Evolutionary conservation across 2,329 filamentous ascomycete species (phyloP), one percentile per base, ranked within the genome.

Genomic region (Pseudocercospora vitis): DNA sequence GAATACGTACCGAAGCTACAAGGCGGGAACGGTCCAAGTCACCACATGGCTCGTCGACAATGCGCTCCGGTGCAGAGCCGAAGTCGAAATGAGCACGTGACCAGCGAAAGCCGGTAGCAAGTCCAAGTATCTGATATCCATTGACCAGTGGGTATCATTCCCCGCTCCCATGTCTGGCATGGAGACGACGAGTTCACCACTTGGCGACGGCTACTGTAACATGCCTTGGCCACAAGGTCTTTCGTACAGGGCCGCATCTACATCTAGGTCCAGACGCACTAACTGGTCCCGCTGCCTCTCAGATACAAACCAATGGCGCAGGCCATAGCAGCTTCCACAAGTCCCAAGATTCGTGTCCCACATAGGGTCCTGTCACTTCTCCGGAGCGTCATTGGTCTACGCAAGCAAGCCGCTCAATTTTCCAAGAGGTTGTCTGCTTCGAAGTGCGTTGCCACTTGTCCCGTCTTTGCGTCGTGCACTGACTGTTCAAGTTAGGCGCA

Each of bases 41-140:
- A 49, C 49, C 1, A 50, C 46, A 16, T 58, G 53, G 56, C 48
- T 58, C 8, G 50, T 58, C 26, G 31, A 55, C 16, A 53, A 48
- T 35, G 56, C 52, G 40, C 46, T 23, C 3, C 44, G 48, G n/a
- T 55, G 53, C 39, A 32, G 23, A 3, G 37, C 44, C 5, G 46
- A 53, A 1, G 21, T 53, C 23, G 37, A 51, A 14, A 24, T 31
- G 7, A 45, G 6, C 14, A 26, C n/a, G 11, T 46, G 23, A 44
- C 24, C 24, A 6, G 16, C 6, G 14, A 32, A 31, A 29, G 18
- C 33, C 21, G 18, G 18, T 4, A 28, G 32, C 18, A 26, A 50
- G 32, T 14, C 26, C 12, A 45, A 46, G 40, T 37, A 54, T 21
- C 19, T 12, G 9, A 14, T 50, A 11, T 18, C 46, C 14, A 11